Conservation (phyloP, 257 asterid genomes). For the Nemophila menziesii region DNA sequence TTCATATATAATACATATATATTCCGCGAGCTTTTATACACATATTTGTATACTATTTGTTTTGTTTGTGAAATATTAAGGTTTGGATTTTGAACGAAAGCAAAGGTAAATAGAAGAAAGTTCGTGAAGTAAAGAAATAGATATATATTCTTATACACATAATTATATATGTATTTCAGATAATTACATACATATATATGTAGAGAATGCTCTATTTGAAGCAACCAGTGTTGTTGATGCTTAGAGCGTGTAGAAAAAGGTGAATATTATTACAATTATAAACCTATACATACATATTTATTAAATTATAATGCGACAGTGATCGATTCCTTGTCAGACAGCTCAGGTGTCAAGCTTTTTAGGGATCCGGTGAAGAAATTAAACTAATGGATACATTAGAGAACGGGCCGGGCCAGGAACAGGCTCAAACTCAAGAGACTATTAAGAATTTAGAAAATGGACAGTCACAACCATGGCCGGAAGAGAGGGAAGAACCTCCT, state of each 20-base stretch:
- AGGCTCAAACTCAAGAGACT: not conserved
- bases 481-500: conserved; percentile 21
- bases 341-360: conserved; percentile 43
- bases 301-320: conserved; percentile 53
- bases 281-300: too few relatives aligned
- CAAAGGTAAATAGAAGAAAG: not conserved
- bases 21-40: not conserved
- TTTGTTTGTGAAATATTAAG: not conserved
- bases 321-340: conserved; percentile 83
- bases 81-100: not conserved
- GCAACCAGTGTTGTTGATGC: not conserved
- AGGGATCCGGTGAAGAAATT: conserved; percentile 9
- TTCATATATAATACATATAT: too few relatives aligned
- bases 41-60: not conserved
- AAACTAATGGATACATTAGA: conserved; percentile 35
- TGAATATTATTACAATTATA: not conserved
- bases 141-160: too few relatives aligned
- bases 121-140: not conserved
- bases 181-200: not conserved
- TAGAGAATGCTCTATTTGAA: not conserved
- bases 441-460: conserved; percentile 13
- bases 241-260: not conserved
- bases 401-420: conserved; percentile 13
- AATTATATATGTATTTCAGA: too few relatives aligned
- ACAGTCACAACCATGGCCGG: conserved; percentile 24